Evolutionary conservation across 225 moss, liverwort and hornwort genomes (phyloP).

Genomic region (Climacium dendroides): DNA sequence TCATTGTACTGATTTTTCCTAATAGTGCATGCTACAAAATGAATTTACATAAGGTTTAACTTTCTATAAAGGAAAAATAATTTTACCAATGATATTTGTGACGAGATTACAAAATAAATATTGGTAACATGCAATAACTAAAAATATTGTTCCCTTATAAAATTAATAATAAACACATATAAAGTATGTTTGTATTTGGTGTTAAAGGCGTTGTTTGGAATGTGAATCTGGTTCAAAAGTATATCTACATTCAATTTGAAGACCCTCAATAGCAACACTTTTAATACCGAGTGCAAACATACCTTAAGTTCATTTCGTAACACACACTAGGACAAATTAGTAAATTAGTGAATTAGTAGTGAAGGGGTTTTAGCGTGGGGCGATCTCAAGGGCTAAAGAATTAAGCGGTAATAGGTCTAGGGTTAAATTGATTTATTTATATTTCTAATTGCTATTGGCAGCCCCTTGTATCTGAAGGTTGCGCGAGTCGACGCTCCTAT

Average conservation of each 20-base stretch:
- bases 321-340: background rate
- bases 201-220: no score
- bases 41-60: background rate
- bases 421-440: background rate
- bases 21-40: background rate
- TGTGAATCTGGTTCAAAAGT: no score
- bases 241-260: no score
- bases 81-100: background rate
- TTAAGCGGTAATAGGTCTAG: background rate
- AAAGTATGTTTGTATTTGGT: no score
- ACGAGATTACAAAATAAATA: background rate
- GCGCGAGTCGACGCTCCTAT: background rate
- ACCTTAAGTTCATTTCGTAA: no score
- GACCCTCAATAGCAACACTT: no score
- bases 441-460: background rate
- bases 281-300: no score
- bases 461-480: slow-evolving; percentile 6
- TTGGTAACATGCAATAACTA: accelerated
- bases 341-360: background rate
- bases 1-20: accelerated
- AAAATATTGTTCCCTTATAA: background rate
- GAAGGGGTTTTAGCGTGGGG: background rate
- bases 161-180: background rate
- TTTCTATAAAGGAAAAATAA: background rate
- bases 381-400: no score